Base-by-base conservation (phyloP, 2,329 filamentous ascomycete species). In the Aspergillus calidoustus region DNA sequence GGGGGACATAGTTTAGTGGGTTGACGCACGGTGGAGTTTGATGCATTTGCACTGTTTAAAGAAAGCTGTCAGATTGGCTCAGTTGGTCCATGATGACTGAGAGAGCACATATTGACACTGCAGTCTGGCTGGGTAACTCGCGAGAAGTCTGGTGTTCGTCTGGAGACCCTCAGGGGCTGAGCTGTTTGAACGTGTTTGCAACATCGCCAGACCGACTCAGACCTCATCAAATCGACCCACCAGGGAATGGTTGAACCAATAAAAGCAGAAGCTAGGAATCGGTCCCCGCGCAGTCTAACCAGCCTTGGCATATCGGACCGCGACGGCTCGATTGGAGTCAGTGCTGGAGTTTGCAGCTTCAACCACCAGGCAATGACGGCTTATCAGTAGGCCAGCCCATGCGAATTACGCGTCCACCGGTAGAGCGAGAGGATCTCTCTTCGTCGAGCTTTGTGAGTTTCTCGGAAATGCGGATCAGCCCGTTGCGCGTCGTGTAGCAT, bases 391-490 rank as follows among this genome's bases (percentile, higher is more conserved):
- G 58, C 58, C 17, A 60, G 30, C 31, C 58, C 58, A 60, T 60
- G 34, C 22, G 58, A 55, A 7, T 52, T 54, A 22, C 51, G 58
- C 23, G 44, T 60, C 58, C 58, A 60, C 22, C 58, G 58, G 30
- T 60, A 60, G n/a, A 60, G 52, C 15, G 58, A 60, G 34, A 60
- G 44, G 34, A 60, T 60, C 38, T 60, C 58, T 22, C 58, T 51
- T 22, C 58, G 17, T 11, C 58, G 34, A 9, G 58, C 58, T 31
- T 60, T 60, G 38, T 60, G 58, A 19, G 52, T 60, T 41, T 60
- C 58, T 2, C 58, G 58, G 38, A 60, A 56, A 28, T 55, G 58
- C 7, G 58, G 58, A 52, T 60, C 58, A 2, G 58, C 31, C 17
- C 46, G 52, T 25, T 60, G 58, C 19, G 58, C 58, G 38, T 60